phyloP scores from a whole-genome alignment of 257 asterid genomes.

The Misopates orontium region DNA sequence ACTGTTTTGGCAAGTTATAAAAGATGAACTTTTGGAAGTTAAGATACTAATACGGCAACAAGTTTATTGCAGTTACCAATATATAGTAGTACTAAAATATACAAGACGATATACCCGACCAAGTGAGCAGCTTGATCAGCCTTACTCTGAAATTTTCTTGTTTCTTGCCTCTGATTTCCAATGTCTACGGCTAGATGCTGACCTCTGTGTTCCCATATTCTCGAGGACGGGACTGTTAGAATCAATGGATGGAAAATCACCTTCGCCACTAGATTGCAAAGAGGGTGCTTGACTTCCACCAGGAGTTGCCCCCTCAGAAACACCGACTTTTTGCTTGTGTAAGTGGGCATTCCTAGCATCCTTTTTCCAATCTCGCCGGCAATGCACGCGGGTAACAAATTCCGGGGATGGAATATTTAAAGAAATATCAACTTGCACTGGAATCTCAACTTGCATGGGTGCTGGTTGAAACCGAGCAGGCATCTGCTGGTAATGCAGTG shows the following conservation, averaged over 20 bases:
- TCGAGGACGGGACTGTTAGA: constrained; percentile 23
- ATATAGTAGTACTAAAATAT: not conserved
- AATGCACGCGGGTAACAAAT: constrained; percentile 55
- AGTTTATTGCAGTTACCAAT: constrained; percentile 12
- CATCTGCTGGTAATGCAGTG: constrained; percentile 33
- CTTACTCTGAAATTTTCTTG: constrained; percentile 46
- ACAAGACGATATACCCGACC: constrained; percentile 10
- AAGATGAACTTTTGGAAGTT: no score
- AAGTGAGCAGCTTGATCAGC: constrained; percentile 7
- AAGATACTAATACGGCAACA: no score
- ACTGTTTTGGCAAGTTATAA: no score
- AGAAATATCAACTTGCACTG: constrained; percentile 37
- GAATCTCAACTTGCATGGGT: constrained; percentile 38
- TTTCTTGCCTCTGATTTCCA: constrained; percentile 96
- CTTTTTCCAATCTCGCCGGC: constrained; percentile 78
- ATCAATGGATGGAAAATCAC: constrained; percentile 12
- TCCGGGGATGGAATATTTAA: constrained; percentile 37
- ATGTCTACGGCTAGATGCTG: constrained; percentile 55
- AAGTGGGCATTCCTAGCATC: constrained; percentile 77
- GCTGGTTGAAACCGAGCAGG: constrained; percentile 33
- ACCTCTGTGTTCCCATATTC: constrained; percentile 34
- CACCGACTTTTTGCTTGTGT: constrained; percentile 40
- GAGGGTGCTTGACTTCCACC: constrained; percentile 30
- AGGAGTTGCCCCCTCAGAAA: constrained; percentile 25
- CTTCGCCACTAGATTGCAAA: constrained; percentile 25